phyloP scores from a whole-genome alignment of 768 basidiomycete genomes.

The Tulasnella sp. region DNA sequence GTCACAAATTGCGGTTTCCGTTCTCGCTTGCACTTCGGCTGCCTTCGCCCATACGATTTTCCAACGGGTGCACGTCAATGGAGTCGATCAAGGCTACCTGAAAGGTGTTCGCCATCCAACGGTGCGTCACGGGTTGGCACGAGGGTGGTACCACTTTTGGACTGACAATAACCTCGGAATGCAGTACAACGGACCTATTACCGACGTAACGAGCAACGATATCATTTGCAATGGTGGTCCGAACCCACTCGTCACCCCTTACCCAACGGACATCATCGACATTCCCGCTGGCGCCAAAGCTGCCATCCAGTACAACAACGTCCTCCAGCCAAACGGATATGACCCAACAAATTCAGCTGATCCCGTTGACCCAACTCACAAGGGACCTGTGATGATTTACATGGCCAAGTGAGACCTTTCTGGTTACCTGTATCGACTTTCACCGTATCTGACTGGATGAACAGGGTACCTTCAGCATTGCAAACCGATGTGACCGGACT shows the following conservation, averaged over 20 bases:
- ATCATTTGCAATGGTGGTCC: slow-evolving; percentile 64
- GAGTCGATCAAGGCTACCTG: slow-evolving; percentile 33
- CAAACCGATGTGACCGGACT: slow-evolving; percentile 52
- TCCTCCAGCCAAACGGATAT: slow-evolving; percentile 51
- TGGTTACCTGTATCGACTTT: background rate
- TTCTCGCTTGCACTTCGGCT: background rate
- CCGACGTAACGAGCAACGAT: slow-evolving; percentile 59
- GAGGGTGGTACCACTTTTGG: background rate
- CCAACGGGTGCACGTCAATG: slow-evolving; percentile 24
- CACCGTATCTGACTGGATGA: background rate
- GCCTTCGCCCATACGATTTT: slow-evolving; percentile 27
- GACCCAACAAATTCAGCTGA: slow-evolving; percentile 50
- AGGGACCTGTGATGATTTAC: slow-evolving; percentile 59
- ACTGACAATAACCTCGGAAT: background rate
- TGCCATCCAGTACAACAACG: slow-evolving; percentile 60
- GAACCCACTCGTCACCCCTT: slow-evolving; percentile 49
- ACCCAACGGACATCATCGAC: slow-evolving; percentile 48
- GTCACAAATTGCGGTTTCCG: background rate
- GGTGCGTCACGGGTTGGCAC: background rate
- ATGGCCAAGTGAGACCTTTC: slow-evolving; percentile 46
- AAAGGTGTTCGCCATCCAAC: slow-evolving; percentile 40
- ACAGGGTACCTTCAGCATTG: slow-evolving; percentile 50
- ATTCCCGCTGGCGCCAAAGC: slow-evolving; percentile 58
- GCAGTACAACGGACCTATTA: slow-evolving; percentile 51
- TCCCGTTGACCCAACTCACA: slow-evolving; percentile 46